Evolutionary conservation across 2,329 filamentous ascomycete genomes (phyloP), one percentile per base, ranked within the genome.

Genomic region (Mycosphaerelloides madeirae): DNA sequence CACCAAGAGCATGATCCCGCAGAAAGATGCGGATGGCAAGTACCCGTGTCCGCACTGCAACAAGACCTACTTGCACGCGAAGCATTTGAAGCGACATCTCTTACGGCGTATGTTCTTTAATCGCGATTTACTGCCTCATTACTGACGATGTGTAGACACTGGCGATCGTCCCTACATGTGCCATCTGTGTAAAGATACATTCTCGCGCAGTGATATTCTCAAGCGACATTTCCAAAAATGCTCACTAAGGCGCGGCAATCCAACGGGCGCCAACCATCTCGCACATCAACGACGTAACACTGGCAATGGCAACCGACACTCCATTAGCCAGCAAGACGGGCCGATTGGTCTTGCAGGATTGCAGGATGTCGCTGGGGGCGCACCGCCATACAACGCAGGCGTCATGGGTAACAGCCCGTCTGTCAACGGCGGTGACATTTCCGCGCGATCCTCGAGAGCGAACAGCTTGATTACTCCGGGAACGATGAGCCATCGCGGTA

Each of bases 141-240:
- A 50, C 69, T 73, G 56, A 75, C 61, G 42, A 54, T 45, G 19
- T 44, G 35, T 60, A 95, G 91, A 98, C 74, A 97, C 93, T 50
- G 93, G 93, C 62, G 91, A 97, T 68, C 87, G 93, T 56, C 93
- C 93, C 45, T 98, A 98, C 74, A 94, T 94, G 82, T 98, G 93
- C 72, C 87, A 95, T 55, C 77, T 98, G 40, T 98, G 93, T 76
- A 89, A 93, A 68, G 93, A 97, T 69, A 97, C 90, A 28, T 98
- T 98, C 71, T 95, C 88, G 38, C 84, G 93, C 67, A 95, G 89
- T 76, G 93, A 98, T 65, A 97, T 98, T 55, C 74, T 98, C 61
- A 98, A 98, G 77, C 87, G 93, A 55, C 93, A 98, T 72, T 98
- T 97, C 72, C 90, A 96, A 69, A 98, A 98, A 75, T 98, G 93